Evolutionary conservation across 169 alveolate species (phyloP).

Genomic region (Amoebophrya sp.): DNA sequence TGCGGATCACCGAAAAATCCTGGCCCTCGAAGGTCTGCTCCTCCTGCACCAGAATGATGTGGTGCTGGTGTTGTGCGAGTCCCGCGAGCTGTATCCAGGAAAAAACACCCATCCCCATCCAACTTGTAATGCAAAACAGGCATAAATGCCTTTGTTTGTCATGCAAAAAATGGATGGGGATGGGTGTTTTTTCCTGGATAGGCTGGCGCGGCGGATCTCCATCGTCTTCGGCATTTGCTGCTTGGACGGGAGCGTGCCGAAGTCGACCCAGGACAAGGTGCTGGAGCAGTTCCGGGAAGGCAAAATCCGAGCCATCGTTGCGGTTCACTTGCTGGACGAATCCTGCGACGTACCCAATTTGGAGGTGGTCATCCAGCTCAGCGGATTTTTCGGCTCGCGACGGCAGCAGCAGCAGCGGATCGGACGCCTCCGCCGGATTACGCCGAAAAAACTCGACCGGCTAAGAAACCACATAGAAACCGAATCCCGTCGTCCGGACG

Average conservation of each 20-base stretch:
- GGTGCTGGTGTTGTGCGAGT: neutral
- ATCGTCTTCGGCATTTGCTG: neutral
- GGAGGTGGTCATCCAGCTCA: neutral
- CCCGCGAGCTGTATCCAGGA: no score
- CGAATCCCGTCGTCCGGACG: no score
- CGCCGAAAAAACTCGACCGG: neutral
- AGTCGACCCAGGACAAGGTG: neutral
- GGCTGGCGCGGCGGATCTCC: neutral
- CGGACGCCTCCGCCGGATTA: neutral
- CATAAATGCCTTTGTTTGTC: no score
- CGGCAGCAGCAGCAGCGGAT: neutral
- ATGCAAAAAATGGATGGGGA: no score
- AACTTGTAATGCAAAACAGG: no score
- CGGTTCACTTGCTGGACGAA: neutral
- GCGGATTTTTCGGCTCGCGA: neutral
- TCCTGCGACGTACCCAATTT: neutral
- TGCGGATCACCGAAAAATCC: neutral
- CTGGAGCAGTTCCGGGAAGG: neutral
- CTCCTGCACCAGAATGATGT: neutral
- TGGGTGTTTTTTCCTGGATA: no score
- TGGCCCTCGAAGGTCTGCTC: neutral
- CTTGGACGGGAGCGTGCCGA: neutral
- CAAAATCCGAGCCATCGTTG: neutral
- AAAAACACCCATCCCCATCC: no score
- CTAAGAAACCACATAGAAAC: no score